Evolutionary conservation across 1,284 basidiomycete species (phyloP), one percentile per base, ranked within the genome.

Genomic region (Apiotrichum sp.): DNA sequence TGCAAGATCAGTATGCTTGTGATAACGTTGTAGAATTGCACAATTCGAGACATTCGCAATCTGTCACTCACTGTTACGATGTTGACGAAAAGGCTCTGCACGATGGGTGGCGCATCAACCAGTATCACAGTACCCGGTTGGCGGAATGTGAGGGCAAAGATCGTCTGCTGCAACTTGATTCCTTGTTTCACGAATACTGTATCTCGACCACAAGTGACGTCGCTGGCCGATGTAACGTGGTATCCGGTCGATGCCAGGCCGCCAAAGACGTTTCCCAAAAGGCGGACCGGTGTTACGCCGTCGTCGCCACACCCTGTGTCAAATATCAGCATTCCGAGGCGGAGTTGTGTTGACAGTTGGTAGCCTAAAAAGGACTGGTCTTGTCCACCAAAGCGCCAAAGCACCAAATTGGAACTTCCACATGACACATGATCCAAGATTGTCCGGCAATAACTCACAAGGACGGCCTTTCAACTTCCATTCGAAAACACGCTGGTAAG

Each of bases 391-490:
- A 22, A 22, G 22, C 22, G 22, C 22, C 22, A 22, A 22, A 22
- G 22, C 22, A 22, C 22, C 22, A 22, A 22, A 22, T 22, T 22
- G 22, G 22, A 22, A 22, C 22, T 22, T 22, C 22, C 22, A 22
- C 22, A 22, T 22, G 22, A 22, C 22, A 22, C 22, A 22, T 22
- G 22, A 22, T 22, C 22, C 22, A 22, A 22, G 22, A 22, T 22
- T 22, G 22, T 22, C 22, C 22, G 22, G 22, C 22, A 22, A 22
- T 22, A 22, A 61, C 68, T 58, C 48, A 70, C 68, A 69, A 31
- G 67, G 68, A 3, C 57, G 55, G 1, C 70, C 70, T 6, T 49
- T 50, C 16, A 72, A 49, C 53, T 71, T 72, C 65, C 65, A 71
- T 52, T 71, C 69, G 43, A 57, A 68, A 9, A 58, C 59, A 6